phyloP scores from a whole-genome alignment of 1,139 yeast genomes.

The Suhomyces terraborum region DNA sequence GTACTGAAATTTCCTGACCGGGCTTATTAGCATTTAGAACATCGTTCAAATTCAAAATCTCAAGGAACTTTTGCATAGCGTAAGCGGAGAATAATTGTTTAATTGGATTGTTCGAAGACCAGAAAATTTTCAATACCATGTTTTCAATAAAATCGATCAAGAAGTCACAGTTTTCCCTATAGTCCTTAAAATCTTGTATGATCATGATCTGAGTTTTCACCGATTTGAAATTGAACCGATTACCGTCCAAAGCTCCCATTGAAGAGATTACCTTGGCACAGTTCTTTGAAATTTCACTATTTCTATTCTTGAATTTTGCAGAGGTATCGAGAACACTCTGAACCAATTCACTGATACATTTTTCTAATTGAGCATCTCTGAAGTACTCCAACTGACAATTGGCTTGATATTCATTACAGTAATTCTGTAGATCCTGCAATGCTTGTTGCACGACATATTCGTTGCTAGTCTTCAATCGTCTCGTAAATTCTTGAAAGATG shows the following conservation, averaged over 20 bases:
- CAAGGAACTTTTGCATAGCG: constrained; percentile 85
- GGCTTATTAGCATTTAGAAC: constrained; percentile 11
- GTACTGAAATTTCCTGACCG: constrained; percentile 24
- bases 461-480: constrained; percentile 67
- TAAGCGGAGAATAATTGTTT: constrained; percentile 83
- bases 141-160: constrained; percentile 66
- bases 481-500: constrained; percentile 50
- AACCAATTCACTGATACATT: constrained; percentile 47
- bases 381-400: constrained; percentile 47
- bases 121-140: constrained; percentile 74
- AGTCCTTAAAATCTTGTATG: constrained; percentile 61
- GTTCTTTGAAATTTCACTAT: constrained; percentile 52
- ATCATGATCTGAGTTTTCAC: constrained; percentile 49
- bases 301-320: constrained; percentile 53
- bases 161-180: constrained; percentile 64
- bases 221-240: constrained; percentile 54
- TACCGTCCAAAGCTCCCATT: constrained; percentile 78
- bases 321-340: constrained; percentile 62
- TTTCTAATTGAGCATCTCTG: constrained; percentile 32
- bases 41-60: constrained; percentile 57
- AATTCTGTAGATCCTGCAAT: constrained; percentile 61
- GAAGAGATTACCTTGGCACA: constrained; percentile 74
- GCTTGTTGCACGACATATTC: constrained; percentile 79
- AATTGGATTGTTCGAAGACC: constrained; percentile 88
- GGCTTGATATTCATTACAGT: constrained; percentile 49